Evolutionary conservation across 352 stramenopile genomes (phyloP).

Genomic region (Saprolegnia diclina): DNA sequence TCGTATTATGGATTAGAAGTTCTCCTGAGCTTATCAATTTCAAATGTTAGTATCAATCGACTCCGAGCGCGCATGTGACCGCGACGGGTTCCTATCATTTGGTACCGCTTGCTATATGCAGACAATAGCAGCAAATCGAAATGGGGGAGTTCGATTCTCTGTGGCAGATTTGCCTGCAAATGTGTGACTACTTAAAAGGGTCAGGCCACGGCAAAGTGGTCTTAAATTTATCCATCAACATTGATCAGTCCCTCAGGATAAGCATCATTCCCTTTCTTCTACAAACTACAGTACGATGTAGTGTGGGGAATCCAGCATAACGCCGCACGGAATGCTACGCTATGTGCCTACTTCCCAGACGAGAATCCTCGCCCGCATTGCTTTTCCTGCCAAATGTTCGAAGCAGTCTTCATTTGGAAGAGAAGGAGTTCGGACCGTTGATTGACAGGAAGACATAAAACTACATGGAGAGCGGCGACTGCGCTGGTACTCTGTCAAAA

Average conservation of each 20-base stretch:
- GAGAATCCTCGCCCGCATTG: conserved; percentile 18
- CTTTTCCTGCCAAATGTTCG: conserved; percentile 29
- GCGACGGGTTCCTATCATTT: conserved; percentile 29
- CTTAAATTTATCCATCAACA: conserved; percentile 28
- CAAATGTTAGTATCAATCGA: conserved; percentile 29
- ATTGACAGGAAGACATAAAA: conserved; percentile 18
- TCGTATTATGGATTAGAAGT: too few relatives aligned
- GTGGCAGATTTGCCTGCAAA: conserved; percentile 29
- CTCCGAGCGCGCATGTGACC: conserved; percentile 14
- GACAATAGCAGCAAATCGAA: conserved; percentile 30
- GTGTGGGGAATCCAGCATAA: conserved; percentile 26
- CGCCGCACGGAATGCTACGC: background rate
- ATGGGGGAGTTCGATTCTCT: conserved; percentile 28
- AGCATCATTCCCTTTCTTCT: conserved; percentile 20
- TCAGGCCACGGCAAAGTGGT: conserved; percentile 28
- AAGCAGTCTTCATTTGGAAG: conserved; percentile 25
- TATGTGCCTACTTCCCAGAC: conserved; percentile 27
- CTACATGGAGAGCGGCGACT: background rate
- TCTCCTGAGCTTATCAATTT: background rate
- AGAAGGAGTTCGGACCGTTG: conserved; percentile 28
- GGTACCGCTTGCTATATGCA: conserved; percentile 28
- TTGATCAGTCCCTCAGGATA: conserved; percentile 28
- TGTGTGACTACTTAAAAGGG: background rate
- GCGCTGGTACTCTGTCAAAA: background rate
- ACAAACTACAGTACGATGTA: background rate